Evolutionary conservation across 2,329 filamentous ascomycete species (phyloP).

Genomic region (Pseudomassariella vexata): DNA sequence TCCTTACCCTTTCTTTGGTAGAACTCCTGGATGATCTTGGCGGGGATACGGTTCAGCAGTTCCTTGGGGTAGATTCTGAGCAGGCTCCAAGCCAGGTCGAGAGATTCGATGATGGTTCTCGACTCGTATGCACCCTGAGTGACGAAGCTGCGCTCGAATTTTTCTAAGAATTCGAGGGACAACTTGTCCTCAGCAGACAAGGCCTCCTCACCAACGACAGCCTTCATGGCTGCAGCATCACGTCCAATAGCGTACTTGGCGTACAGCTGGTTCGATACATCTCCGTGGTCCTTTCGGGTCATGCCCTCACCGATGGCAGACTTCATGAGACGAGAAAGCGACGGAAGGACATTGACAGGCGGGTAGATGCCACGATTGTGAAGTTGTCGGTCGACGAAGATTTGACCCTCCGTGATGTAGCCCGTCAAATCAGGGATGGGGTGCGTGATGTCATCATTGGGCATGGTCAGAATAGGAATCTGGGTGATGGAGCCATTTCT

Average conservation of each 20-base stretch:
- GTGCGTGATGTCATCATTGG: constrained; percentile 99
- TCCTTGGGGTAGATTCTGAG: constrained; percentile 98
- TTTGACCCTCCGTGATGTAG: constrained; percentile 98
- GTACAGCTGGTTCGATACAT: constrained; percentile 99
- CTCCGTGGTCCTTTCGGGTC: constrained; percentile 93
- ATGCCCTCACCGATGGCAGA: constrained; percentile 97
- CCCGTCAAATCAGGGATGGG: constrained; percentile 98
- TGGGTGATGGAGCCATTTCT: constrained; percentile 98
- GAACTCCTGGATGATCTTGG: constrained; percentile 77
- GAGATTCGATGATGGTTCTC: constrained; percentile 83
- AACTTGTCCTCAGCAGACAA: constrained; percentile 95
- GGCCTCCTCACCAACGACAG: constrained; percentile 96
- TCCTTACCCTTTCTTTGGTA: constrained; percentile 68
- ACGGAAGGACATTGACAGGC: constrained; percentile 96
- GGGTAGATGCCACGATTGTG: constrained; percentile 98
- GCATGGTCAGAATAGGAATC: constrained; percentile 98
- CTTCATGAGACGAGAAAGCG: constrained; percentile 98
- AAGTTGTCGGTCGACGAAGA: constrained; percentile 90
- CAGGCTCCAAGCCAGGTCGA: constrained; percentile 94
- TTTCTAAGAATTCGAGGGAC: constrained; percentile 95
- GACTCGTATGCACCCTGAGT: constrained; percentile 88
- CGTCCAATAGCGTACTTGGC: constrained; percentile 99
- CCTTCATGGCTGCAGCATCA: constrained; percentile 98
- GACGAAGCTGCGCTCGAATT: constrained; percentile 96
- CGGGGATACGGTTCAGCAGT: constrained; percentile 87